These are phyloP conservation scores for Lagerstroemia speciosa DNA, from an alignment of 345 rosid species.

Conservation along the genomic window DNA sequence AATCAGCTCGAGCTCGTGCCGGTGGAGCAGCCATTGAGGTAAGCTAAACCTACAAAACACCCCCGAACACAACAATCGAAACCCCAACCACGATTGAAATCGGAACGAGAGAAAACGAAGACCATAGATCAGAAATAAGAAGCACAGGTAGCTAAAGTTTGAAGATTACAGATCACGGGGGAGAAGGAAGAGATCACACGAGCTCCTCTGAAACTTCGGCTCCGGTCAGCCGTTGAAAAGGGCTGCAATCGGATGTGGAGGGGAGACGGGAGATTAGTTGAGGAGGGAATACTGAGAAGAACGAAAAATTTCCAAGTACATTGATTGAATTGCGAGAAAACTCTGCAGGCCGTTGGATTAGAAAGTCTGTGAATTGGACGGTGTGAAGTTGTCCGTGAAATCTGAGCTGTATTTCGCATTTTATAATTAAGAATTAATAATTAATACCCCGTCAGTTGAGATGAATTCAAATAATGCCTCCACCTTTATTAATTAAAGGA, in stretches of 20 bases:
- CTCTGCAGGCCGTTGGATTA: neutral
- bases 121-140: conserved; percentile 6
- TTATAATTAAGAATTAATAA: no score
- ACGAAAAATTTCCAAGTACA: neutral
- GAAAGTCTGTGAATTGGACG: neutral
- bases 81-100: neutral
- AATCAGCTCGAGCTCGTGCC: conserved; percentile 74
- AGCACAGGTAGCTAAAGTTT: neutral
- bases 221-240: conserved; percentile 42
- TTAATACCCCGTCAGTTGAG: no score
- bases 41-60: neutral
- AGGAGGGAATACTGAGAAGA: neutral
- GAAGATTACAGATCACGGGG: conserved; percentile 26
- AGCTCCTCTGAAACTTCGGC: conserved; percentile 24
- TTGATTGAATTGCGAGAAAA: neutral
- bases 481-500: no score
- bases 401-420: conserved; percentile 1
- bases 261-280: neutral
- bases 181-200: conserved; percentile 24
- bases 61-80: conserved; percentile 19
- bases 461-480: no score
- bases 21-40: conserved; percentile 59
- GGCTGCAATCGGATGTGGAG: neutral
- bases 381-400: neutral
- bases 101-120: conserved; percentile 11